Base-by-base conservation (phyloP, 1,284 basidiomycete species). In the Xerocomus minutiporus region DNA sequence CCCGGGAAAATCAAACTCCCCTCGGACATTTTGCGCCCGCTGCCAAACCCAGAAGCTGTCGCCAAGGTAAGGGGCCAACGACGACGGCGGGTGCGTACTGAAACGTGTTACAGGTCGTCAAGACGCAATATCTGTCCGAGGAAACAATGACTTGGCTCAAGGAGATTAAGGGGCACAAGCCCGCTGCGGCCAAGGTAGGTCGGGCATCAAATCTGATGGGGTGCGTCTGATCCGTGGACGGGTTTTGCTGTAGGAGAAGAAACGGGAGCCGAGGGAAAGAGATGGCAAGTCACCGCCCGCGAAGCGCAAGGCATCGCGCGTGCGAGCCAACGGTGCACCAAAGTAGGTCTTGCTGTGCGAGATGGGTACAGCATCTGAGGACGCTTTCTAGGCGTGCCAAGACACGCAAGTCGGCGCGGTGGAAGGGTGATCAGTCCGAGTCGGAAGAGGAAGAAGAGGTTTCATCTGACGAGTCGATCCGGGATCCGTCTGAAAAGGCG, bases 1-100 rank as follows among this genome's bases (percentile, higher is more conserved):
- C 91, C 91, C 0, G 90, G 86, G 26, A 88, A 88, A 64, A 73
- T 96, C 32, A 82, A 81, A 57, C 70, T 98, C 26, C 94, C 94
- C 0, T 67, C 76, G 7, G 94, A 97, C 67, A 91, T 97, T 50
- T 82, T 98, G 54, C 75, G 80, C 17, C 72, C 83, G 0, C 70
- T 87, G 47, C 82, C 84, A 0, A 83, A 73, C 59, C 70, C 79
- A 6, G 86, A 87, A 43, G 78, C 80, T 2, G 79, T 78, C 1
- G 81, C 82, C 52, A 76, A 84, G 76, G 88, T 84, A 52, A 31
- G 67, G 23, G 12, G 6, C 7, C 17, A 9, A 5, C 17, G 36
- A 3, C 11, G 40, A 38, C 7, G 8, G 34, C 36, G n/a, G 12
- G 23, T 26, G 44, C 20, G 31, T 54, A 23, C 40, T 60, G 48